phyloP scores from a whole-genome alignment of 1,284 basidiomycete genomes.

The Trichosporon asahii region DNA sequence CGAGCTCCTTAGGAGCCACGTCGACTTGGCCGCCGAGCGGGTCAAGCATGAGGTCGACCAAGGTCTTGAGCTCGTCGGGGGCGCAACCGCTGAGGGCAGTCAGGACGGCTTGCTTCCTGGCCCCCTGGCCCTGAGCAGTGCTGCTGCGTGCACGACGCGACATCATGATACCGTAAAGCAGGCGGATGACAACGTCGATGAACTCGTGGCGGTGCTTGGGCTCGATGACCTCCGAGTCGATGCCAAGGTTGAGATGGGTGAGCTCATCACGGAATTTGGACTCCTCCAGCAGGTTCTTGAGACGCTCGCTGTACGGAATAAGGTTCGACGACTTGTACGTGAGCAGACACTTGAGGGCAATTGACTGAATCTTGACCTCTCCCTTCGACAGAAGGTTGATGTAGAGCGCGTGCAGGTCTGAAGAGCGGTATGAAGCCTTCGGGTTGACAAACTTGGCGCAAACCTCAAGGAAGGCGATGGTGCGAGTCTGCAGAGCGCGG shows the following conservation, averaged over 20 bases:
- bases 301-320: constrained; percentile 62
- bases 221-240: constrained; percentile 58
- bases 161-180: constrained; percentile 87
- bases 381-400: constrained; percentile 77
- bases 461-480: constrained; percentile 74
- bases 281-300: constrained; percentile 75
- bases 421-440: constrained; percentile 72
- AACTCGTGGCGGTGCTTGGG: constrained; percentile 64
- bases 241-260: constrained; percentile 63
- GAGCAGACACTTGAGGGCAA: constrained; percentile 74
- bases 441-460: constrained; percentile 89
- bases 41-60: constrained; percentile 88
- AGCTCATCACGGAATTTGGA: constrained; percentile 86
- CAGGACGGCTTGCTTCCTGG: constrained; percentile 74
- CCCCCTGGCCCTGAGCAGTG: constrained; percentile 59
- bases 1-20: constrained; percentile 8
- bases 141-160: constrained; percentile 69
- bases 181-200: constrained; percentile 69
- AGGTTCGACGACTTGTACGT: constrained; percentile 77
- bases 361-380: constrained; percentile 71
- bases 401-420: constrained; percentile 67
- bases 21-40: constrained; percentile 57
- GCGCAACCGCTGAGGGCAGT: constrained; percentile 67
- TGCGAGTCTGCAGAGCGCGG: constrained; percentile 52
- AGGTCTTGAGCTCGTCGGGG: constrained; percentile 68